These are phyloP conservation scores for Curvularia verruculosa DNA, from an alignment of 2,329 filamentous ascomycete species.

Conservation along the genomic window DNA sequence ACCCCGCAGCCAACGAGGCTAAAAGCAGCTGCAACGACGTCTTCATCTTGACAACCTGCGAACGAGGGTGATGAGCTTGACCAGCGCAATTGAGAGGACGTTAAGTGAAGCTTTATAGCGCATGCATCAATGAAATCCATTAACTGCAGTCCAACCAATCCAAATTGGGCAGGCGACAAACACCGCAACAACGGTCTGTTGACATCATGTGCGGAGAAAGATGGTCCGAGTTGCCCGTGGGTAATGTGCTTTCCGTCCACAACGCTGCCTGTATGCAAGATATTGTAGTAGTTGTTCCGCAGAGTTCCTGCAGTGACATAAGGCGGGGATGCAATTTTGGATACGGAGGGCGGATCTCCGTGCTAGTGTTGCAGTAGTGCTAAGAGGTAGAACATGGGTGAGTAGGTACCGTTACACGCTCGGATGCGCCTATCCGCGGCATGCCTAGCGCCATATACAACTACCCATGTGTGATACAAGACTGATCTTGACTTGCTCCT, in stretches of 20 bases:
- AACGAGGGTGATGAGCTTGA: neutral
- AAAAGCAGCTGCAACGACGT: constrained; percentile 16
- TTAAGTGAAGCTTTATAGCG: constrained; percentile 14
- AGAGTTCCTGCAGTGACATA: neutral
- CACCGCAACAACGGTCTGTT: neutral
- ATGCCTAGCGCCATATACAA: neutral
- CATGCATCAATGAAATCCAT: constrained; percentile 1
- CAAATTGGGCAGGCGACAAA: neutral
- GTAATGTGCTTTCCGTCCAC: constrained; percentile 4
- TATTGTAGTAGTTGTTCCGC: constrained; percentile 1
- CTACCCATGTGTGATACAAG: neutral
- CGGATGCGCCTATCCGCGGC: neutral
- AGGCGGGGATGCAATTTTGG: neutral
- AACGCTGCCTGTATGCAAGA: neutral
- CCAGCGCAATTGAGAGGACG: neutral
- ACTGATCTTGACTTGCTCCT: neutral
- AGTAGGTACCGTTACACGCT: neutral
- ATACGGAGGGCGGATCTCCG: neutral
- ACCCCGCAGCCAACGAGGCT: constrained; percentile 20
- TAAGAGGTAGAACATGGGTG: neutral
- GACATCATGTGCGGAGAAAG: constrained; percentile 17
- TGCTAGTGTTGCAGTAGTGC: neutral
- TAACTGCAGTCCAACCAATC: constrained; percentile 1
- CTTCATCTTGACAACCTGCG: constrained; percentile 17
- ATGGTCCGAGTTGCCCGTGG: constrained; percentile 5